Conservation (phyloP, 139 green algal species). For the Parachlorella kessleri region DNA sequence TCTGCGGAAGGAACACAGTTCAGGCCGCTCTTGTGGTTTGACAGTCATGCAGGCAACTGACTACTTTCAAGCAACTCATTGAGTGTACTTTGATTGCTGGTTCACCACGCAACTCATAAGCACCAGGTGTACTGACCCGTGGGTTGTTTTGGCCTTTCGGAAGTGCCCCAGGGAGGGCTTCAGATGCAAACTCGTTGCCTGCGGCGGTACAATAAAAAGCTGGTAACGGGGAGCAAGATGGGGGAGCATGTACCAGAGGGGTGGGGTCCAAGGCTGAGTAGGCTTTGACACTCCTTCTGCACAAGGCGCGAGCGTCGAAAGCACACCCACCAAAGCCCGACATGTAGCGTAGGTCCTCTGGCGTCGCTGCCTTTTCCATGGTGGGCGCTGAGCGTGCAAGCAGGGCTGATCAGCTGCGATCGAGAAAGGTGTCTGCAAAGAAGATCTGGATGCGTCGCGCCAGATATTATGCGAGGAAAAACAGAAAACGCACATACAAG, state of each 20-base stretch:
- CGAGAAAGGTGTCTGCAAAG: no score
- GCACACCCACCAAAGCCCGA: constrained; percentile 59
- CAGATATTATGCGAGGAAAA: no score
- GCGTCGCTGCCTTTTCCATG: no score
- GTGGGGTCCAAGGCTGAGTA: not conserved
- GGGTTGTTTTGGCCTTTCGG: constrained; percentile 92
- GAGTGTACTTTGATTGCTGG: not conserved
- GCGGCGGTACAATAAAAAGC: not conserved
- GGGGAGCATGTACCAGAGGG: not conserved
- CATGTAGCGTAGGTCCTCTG: constrained; percentile 42
- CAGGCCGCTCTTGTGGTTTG: no score
- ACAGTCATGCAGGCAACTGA: not conserved
- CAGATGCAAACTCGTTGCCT: constrained; percentile 87
- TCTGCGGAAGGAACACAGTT: constrained; percentile 19
- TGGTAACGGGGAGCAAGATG: not conserved
- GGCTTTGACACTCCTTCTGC: not conserved
- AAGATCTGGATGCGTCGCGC: no score
- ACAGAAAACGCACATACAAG: no score
- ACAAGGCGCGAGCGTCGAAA: not conserved
- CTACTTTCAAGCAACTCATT: not conserved
- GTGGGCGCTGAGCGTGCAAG: no score
- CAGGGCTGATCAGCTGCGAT: no score
- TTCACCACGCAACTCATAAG: not conserved
- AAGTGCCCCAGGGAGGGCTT: constrained; percentile 86
- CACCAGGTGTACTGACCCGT: constrained; percentile 24